These are phyloP conservation scores for Eremothecium coryli DNA, from an alignment of 1,139 yeast species.

Conservation along the genomic window DNA sequence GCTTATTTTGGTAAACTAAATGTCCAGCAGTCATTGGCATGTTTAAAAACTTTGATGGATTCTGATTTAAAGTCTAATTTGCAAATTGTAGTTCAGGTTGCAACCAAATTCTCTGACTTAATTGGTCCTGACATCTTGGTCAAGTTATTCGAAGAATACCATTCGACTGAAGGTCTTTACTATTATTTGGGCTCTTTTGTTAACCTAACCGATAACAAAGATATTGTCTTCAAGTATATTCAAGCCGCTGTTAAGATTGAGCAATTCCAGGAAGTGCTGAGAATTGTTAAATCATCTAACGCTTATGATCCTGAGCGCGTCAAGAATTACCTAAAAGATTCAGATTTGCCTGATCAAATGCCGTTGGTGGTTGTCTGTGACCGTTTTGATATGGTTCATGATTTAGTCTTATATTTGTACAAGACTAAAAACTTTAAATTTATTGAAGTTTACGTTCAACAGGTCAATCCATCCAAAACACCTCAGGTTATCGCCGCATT, in stretches of 20 bases:
- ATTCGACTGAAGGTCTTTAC: conserved; percentile 86
- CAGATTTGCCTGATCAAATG: conserved; percentile 86
- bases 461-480: conserved; percentile 89
- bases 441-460: conserved; percentile 95
- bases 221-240: conserved; percentile 90
- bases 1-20: conserved; percentile 87
- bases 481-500: conserved; percentile 96
- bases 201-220: conserved; percentile 86
- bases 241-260: conserved; percentile 88
- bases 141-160: conserved; percentile 86
- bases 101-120: conserved; percentile 90
- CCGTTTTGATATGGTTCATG: conserved; percentile 85
- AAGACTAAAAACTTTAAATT: conserved; percentile 92
- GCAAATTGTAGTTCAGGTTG: conserved; percentile 92
- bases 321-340: conserved; percentile 91
- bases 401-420: conserved; percentile 83
- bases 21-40: conserved; percentile 85
- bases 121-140: conserved; percentile 81
- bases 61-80: conserved; percentile 77
- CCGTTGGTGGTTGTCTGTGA: conserved; percentile 96
- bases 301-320: conserved; percentile 96
- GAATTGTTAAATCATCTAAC: conserved; percentile 88
- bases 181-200: conserved; percentile 90
- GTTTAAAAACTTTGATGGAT: conserved; percentile 77
- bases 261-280: conserved; percentile 88